phyloP scores from a whole-genome alignment of 495 filamentous ascomycete species.

The Aspergillus panamensis region DNA sequence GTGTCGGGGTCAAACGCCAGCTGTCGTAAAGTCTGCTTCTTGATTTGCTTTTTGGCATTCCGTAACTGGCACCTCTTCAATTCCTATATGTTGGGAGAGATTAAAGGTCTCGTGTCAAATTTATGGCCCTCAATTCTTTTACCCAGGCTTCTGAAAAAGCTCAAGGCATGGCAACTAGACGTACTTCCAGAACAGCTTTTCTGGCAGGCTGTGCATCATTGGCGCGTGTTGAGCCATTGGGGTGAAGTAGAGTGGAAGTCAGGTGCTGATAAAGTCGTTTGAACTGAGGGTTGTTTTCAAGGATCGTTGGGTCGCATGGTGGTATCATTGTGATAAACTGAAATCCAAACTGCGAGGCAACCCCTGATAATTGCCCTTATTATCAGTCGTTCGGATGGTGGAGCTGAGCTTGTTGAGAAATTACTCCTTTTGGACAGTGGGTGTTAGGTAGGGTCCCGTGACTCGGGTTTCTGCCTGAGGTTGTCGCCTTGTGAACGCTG shows the following conservation, averaged over 20 bases:
- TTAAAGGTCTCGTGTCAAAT: not conserved
- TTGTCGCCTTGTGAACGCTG: no score
- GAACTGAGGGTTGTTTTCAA: constrained; percentile 63
- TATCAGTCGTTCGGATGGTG: not conserved
- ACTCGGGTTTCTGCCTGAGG: no score
- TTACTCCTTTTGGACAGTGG: no score
- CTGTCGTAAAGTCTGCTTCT: constrained; percentile 31
- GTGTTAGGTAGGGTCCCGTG: no score
- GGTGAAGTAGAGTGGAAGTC: constrained; percentile 54
- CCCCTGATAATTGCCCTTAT: no score
- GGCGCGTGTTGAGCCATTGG: constrained; percentile 59
- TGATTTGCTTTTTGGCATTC: constrained; percentile 37
- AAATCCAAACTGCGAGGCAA: no score
- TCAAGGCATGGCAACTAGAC: constrained; percentile 8
- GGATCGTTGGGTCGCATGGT: constrained; percentile 57
- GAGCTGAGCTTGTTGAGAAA: no score
- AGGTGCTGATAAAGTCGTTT: constrained; percentile 59
- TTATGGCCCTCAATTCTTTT: not conserved
- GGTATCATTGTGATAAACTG: constrained; percentile 58
- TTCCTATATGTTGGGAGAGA: constrained; percentile 25
- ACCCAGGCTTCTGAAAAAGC: not conserved
- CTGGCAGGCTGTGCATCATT: constrained; percentile 52
- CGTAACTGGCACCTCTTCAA: constrained; percentile 37
- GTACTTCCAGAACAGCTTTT: constrained; percentile 50
- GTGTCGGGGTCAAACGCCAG: constrained; percentile 36